These are phyloP conservation scores for Rosa hybrid DNA, from an alignment of 331 rosid species.

Conservation along the genomic window DNA sequence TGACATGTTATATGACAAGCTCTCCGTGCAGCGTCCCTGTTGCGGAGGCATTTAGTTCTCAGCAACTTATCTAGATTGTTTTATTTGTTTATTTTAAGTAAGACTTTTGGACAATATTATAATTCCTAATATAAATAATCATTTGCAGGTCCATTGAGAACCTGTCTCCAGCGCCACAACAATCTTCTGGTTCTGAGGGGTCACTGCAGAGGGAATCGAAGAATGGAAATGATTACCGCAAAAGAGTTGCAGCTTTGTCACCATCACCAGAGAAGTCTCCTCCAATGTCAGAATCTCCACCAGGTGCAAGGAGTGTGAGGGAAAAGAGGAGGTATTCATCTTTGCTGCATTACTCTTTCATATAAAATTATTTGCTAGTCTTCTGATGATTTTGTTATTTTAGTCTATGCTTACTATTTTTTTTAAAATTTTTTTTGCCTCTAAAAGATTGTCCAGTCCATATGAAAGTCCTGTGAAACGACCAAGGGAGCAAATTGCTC, in stretches of 20 bases:
- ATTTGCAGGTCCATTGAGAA: conserved; percentile 46
- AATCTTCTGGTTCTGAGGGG: conserved; percentile 42
- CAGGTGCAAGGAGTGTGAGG: conserved; percentile 41
- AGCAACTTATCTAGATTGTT: neutral
- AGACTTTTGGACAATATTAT: neutral
- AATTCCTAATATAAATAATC: neutral
- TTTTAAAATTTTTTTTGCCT: conserved; percentile 12
- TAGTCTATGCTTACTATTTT: conserved; percentile 17
- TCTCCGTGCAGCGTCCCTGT: neutral
- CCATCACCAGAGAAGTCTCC: conserved; percentile 58
- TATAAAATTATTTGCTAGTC: neutral
- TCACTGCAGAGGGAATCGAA: conserved; percentile 36
- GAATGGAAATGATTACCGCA: conserved; percentile 32
- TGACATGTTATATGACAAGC: neutral
- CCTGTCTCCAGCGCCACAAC: conserved; percentile 29
- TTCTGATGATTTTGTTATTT: conserved; percentile 19
- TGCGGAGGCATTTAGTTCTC: neutral
- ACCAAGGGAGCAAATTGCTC: conserved; percentile 42
- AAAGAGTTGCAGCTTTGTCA: conserved; percentile 36
- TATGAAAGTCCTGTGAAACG: conserved; percentile 41
- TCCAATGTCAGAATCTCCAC: conserved; percentile 47
- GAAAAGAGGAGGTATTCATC: conserved; percentile 60
- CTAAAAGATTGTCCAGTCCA: conserved; percentile 44
- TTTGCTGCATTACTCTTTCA: conserved; percentile 10
- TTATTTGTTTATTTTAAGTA: neutral